These are phyloP conservation scores for Beauveria sp. DNA, from an alignment of 2,329 filamentous ascomycete species.

Conservation along the genomic window DNA sequence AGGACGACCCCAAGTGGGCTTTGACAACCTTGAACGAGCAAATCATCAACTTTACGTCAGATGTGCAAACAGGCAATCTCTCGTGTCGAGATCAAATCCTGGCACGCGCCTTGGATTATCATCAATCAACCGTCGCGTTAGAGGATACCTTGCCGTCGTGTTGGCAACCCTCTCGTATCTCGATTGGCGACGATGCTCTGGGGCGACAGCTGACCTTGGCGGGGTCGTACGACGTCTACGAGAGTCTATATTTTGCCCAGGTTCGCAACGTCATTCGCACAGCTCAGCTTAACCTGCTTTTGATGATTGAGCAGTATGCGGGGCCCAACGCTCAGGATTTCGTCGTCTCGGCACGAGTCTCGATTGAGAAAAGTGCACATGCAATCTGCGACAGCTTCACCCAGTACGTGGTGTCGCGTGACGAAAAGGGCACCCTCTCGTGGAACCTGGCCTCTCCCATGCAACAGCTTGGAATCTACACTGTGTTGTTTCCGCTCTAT, in stretches of 20 bases:
- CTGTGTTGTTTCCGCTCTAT: constrained; percentile 16
- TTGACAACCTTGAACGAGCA: constrained; percentile 14
- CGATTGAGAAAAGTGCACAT: constrained; percentile 2
- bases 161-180: constrained; percentile 11
- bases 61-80: constrained; percentile 12
- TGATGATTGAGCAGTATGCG: constrained; percentile 5
- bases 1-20: constrained; percentile 16
- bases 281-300: constrained; percentile 16
- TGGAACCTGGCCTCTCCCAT: constrained; percentile 14
- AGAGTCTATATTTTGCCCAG: constrained; percentile 16
- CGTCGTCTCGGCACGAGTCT: background rate
- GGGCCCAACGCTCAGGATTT: background rate
- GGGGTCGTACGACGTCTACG: constrained; percentile 16
- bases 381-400: constrained; percentile 16
- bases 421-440: constrained; percentile 4
- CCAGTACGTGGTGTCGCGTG: constrained; percentile 14
- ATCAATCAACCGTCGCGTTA: constrained; percentile 2
- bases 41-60: constrained; percentile 15
- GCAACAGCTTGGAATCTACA: constrained; percentile 17
- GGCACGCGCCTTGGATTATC: background rate
- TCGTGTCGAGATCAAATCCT: background rate
- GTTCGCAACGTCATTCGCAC: constrained; percentile 18
- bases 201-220: constrained; percentile 11
- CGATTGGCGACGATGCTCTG: background rate
- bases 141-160: constrained; percentile 10